These are phyloP conservation scores for Leccinellum rugosiceps DNA, from an alignment of 768 basidiomycete species.

Conservation along the genomic window DNA sequence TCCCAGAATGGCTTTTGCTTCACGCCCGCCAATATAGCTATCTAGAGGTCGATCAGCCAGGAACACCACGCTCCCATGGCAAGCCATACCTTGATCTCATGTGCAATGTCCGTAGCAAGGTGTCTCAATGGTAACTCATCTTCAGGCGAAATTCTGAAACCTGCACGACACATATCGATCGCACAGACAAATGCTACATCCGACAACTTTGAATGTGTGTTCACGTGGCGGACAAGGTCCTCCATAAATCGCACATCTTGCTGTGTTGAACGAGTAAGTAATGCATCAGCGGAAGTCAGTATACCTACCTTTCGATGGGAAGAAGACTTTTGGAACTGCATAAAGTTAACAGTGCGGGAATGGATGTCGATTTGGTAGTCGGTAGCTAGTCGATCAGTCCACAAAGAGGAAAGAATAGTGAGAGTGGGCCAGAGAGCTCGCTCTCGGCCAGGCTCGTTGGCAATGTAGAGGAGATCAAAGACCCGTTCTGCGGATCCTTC, in stretches of 20 bases:
- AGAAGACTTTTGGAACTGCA: slow-evolving; percentile 29
- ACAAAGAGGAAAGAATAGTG: slow-evolving; percentile 67
- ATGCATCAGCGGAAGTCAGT: neutral
- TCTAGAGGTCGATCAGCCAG: slow-evolving; percentile 12
- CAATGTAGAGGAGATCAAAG: slow-evolving; percentile 71
- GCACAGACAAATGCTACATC: slow-evolving; percentile 71
- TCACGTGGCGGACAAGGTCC: slow-evolving; percentile 57
- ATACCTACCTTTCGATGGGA: slow-evolving; percentile 29
- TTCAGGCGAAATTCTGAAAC: slow-evolving; percentile 50
- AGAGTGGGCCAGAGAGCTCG: slow-evolving; percentile 78
- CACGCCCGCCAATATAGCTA: slow-evolving; percentile 24
- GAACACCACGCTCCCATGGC: slow-evolving; percentile 18
- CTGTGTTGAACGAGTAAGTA: slow-evolving; percentile 3
- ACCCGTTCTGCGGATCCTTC: slow-evolving; percentile 86
- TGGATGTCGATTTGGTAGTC: slow-evolving; percentile 48
- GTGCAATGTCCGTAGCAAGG: slow-evolving; percentile 69
- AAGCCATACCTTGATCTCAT: slow-evolving; percentile 67
- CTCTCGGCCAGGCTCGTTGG: slow-evolving; percentile 42
- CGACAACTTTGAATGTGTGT: slow-evolving; percentile 51
- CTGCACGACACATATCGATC: slow-evolving; percentile 72
- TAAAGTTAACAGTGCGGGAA: slow-evolving; percentile 30
- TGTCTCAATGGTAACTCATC: slow-evolving; percentile 62
- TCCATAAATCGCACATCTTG: slow-evolving; percentile 59
- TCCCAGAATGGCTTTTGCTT: slow-evolving; percentile 71
- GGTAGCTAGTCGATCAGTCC: slow-evolving; percentile 65